Evolutionary conservation across 495 filamentous ascomycete genomes (phyloP), one percentile per base, ranked within the genome.

Genomic region (Hypoxylon fragiforme): DNA sequence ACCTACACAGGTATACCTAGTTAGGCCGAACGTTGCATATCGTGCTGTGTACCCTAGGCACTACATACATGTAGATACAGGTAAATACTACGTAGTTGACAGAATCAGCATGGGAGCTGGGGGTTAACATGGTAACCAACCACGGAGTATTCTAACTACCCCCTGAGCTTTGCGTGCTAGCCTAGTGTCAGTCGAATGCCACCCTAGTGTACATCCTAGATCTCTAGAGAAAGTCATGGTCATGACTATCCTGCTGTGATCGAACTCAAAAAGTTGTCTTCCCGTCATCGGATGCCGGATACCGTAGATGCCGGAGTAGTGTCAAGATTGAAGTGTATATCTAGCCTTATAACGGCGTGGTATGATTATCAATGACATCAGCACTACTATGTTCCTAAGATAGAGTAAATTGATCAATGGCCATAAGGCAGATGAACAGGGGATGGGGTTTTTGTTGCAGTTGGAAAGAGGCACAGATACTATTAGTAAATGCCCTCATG

Each of bases 351-450:
- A 28, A 9, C 3, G 3, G 31, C 6, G 7, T n/a, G 31, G 31
- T 3, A 13, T 34, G 12, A n/a, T 7, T 39, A 16, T 50, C 39
- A 13, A 50, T 57, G 53, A 57, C 45, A 57, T 57, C 53, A 57
- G 42, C 28, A 57, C 45, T 28, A 28, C 4, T 28, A 28, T 28
- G 24, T 28, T 4, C 24, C 24, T 28, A 28, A 28, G 4, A 4
- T 28, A 28, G 24, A 28, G 9, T 28, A 4, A 28, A n/a, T n/a
- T n/a, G n/a, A n/a, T n/a, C n/a, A n/a, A n/a, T n/a, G n/a, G n/a
- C n/a, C n/a, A n/a, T n/a, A n/a, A n/a, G n/a, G n/a, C n/a, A n/a
- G n/a, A n/a, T n/a, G n/a, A n/a, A n/a, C n/a, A n/a, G n/a, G n/a
- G n/a, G n/a, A n/a, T n/a, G n/a, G n/a, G n/a, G n/a, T n/a, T n/a